phyloP scores from a whole-genome alignment of 108 stramenopile genomes.

The Seminavis robusta region DNA sequence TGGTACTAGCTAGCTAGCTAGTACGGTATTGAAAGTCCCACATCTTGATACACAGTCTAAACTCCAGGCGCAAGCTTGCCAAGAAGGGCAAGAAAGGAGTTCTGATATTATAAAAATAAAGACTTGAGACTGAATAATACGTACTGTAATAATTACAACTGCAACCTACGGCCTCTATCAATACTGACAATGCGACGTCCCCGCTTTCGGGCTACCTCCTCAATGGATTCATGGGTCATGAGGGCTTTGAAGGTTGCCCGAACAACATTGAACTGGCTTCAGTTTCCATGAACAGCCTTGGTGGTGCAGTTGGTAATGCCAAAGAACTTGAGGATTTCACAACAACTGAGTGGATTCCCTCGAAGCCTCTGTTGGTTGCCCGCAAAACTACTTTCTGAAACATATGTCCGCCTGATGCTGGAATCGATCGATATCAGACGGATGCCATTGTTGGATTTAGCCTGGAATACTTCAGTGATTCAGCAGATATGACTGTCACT shows the following conservation, averaged over 20 bases:
- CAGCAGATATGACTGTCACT: too few relatives aligned
- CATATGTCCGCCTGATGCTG: too few relatives aligned
- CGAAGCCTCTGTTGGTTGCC: conserved; percentile 64
- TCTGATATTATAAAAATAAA: too few relatives aligned
- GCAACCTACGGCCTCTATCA: conserved; percentile 69
- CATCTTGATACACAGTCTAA: too few relatives aligned
- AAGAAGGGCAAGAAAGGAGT: too few relatives aligned
- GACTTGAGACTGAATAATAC: too few relatives aligned
- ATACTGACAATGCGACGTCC: conserved; percentile 81
- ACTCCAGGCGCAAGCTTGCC: too few relatives aligned
- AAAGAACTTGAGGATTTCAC: conserved; percentile 74
- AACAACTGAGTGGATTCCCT: conserved; percentile 65
- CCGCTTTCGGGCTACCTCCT: conserved; percentile 86
- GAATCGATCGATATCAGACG: too few relatives aligned
- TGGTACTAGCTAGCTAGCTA: too few relatives aligned
- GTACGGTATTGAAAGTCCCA: too few relatives aligned
- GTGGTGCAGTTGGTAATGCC: conserved; percentile 79
- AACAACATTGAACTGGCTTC: conserved; percentile 83
- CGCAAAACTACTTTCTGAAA: conserved; percentile 69
- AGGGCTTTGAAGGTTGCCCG: conserved; percentile 92
- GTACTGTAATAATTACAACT: conserved; percentile 60
- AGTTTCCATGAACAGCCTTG: conserved; percentile 85
- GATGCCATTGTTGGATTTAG: too few relatives aligned
- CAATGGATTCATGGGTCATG: conserved; percentile 83
- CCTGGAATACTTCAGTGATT: too few relatives aligned